These are phyloP conservation scores for Spirogloea muscicola DNA, from an alignment of 139 green algal species.

Conservation along the genomic window DNA sequence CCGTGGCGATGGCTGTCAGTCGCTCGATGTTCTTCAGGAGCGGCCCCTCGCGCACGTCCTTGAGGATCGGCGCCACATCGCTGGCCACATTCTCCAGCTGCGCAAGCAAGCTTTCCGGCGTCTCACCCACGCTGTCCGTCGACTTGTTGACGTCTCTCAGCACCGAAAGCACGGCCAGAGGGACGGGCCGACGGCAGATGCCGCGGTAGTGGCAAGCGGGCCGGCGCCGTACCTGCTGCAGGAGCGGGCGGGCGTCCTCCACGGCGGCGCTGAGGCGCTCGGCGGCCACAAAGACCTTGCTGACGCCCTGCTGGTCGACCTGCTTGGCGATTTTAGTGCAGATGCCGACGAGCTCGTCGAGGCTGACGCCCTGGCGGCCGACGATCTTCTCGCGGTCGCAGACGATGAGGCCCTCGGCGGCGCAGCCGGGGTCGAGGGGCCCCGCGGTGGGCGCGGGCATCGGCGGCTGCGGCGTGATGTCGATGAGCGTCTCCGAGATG, in stretches of 20 bases:
- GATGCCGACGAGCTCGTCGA: conserved; percentile 97
- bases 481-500: conserved; percentile 90
- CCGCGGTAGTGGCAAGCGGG: neutral
- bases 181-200: neutral
- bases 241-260: conserved; percentile 67
- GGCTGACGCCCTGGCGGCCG: conserved; percentile 77
- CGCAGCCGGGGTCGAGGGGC: conserved; percentile 74
- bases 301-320: conserved; percentile 75
- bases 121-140: too few species aligned
- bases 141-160: too few species aligned
- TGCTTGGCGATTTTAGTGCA: conserved; percentile 83
- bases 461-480: conserved; percentile 88
- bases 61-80: conserved; percentile 50
- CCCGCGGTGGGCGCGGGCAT: conserved; percentile 66
- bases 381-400: conserved; percentile 80
- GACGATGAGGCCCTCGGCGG: conserved; percentile 83
- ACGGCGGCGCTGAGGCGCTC: conserved; percentile 65
- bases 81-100: conserved; percentile 42
- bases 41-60: conserved; percentile 46
- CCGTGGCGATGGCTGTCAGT: conserved; percentile 43
- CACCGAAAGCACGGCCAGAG: neutral
- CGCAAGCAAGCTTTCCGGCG: neutral
- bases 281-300: conserved; percentile 78
- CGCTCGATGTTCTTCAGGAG: conserved; percentile 32
- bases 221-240: conserved; percentile 47